Base-by-base conservation (phyloP, 306 rosid species). In the Cucurbita pepo region DNA sequence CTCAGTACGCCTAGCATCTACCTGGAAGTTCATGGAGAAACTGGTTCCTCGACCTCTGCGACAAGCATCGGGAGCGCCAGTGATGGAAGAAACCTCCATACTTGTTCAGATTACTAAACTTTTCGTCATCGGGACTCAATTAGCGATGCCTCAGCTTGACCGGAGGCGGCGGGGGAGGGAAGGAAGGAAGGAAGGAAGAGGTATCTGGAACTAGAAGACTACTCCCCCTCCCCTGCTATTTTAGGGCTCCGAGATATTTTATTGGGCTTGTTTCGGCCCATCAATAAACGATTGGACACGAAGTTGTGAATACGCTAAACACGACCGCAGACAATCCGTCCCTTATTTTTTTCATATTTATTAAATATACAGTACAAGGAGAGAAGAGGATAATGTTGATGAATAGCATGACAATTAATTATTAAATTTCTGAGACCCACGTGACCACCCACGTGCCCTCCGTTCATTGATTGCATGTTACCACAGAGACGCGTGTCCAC, bases 11-110 rank as follows among this genome's bases (percentile, higher is more conserved):
- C 70, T 16, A 63, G 70, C 1, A 63, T 63, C 70, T 38, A 63
- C 70, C 47, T 43, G 70, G 18, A 38, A 38, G 7, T 16, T 44
- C 48, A 62, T 63, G 70, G 50, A 63, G 43, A 4, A n/a, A 21
- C 50, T 63, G 70, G 70, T 63, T 63, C 70, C 70, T 63, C 70
- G 22, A 63, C 70, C 70, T 63, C 70, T 16, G 70, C 70, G 5
- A 63, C 4, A 8, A 40, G 47, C 70, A 63, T 37, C 14, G 70
- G 70, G 70, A 63, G 70, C 70, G 16, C 70, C 70, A 63, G 43
- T 47, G 16, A 47, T 12, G 52, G 52, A 47, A 5, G 4, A 47
- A 47, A 12, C 11, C 52, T 47, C 52, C 38, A 54, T 34, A 10
- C 9, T 63, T 10, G n/a, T 63, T 63, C 70, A 63, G 70, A 63